Conservation (phyloP, 2,329 filamentous ascomycete genomes). For the Cladorrhinum sp. region DNA sequence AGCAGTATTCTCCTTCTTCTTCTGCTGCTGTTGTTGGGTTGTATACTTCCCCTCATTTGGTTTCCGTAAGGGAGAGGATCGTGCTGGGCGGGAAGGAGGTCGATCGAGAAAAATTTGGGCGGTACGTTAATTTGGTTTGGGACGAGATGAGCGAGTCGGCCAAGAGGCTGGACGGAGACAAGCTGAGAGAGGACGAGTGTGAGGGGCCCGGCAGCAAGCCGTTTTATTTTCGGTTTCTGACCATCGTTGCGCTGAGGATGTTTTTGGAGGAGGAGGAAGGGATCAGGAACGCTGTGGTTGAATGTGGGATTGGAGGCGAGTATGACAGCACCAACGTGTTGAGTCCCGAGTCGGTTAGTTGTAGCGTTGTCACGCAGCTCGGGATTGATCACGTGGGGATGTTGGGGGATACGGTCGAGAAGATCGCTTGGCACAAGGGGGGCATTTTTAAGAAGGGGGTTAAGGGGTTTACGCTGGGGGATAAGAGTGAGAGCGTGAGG, state of each 20-base stretch:
- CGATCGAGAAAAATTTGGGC: conserved; percentile 64
- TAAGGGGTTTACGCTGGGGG: conserved; percentile 22
- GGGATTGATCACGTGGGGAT: conserved; percentile 65
- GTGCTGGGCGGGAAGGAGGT: conserved; percentile 72
- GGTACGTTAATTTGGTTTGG: conserved; percentile 84
- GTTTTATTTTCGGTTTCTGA: conserved; percentile 89
- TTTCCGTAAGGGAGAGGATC: conserved; percentile 81
- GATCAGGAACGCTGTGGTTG: conserved; percentile 75
- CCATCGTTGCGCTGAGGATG: conserved; percentile 79
- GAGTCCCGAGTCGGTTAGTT: conserved; percentile 50
- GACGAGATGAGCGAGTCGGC: conserved; percentile 51
- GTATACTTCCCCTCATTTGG: conserved; percentile 82
- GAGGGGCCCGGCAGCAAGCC: conserved; percentile 67
- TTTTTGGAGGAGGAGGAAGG: conserved; percentile 73
- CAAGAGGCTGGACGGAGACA: conserved; percentile 27
- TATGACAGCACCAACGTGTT: conserved; percentile 81
- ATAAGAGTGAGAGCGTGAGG: conserved; percentile 24
- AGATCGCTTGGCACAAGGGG: conserved; percentile 72
- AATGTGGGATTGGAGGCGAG: conserved; percentile 92
- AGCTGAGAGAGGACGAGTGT: conserved; percentile 43
- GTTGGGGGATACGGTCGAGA: conserved; percentile 60
- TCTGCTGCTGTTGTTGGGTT: conserved; percentile 57
- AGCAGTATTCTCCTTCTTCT: conserved; percentile 37
- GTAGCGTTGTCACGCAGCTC: conserved; percentile 60
- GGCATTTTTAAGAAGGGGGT: conserved; percentile 63